phyloP scores from a whole-genome alignment of 1,139 yeast genomes.

The Yamadazyma pseudoaaseri region DNA sequence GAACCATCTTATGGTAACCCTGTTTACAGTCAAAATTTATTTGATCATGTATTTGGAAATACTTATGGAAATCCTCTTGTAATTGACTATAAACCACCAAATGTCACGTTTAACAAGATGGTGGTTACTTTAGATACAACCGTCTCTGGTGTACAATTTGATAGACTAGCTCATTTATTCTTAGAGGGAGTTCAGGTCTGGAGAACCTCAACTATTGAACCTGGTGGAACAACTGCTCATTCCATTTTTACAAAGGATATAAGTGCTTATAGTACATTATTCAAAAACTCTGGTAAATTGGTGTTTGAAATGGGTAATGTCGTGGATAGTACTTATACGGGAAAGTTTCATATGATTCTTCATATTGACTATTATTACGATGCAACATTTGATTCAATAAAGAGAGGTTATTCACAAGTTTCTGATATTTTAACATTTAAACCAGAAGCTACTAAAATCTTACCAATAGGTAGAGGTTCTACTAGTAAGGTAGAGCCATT shows the following conservation, averaged over 20 bases:
- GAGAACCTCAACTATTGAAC: constrained; percentile 87
- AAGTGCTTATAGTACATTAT: constrained; percentile 53
- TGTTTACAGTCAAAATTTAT: constrained; percentile 22
- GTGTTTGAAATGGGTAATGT: constrained; percentile 68
- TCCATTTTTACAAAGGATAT: constrained; percentile 63
- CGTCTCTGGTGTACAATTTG: constrained; percentile 71
- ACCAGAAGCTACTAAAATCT: constrained; percentile 7
- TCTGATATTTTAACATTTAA: constrained; percentile 2
- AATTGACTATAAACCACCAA: constrained; percentile 22
- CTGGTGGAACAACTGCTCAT: constrained; percentile 49
- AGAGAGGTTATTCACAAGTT: not conserved
- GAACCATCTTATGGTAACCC: constrained; percentile 29
- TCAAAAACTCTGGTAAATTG: constrained; percentile 34
- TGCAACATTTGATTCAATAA: constrained; percentile 1
- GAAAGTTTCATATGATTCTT: constrained; percentile 57
- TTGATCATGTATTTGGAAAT: constrained; percentile 36
- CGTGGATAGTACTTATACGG: constrained; percentile 55
- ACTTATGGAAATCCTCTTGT: constrained; percentile 38
- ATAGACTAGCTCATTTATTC: constrained; percentile 70
- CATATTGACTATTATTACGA: constrained; percentile 43
- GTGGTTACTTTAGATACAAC: constrained; percentile 57
- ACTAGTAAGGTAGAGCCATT: constrained; percentile 28
- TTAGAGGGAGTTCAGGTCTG: constrained; percentile 69
- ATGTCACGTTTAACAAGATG: constrained; percentile 54
- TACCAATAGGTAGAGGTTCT: constrained; percentile 16